Base-by-base conservation (phyloP, 75 land plant genomes). In the Pinus tabuliformis region DNA sequence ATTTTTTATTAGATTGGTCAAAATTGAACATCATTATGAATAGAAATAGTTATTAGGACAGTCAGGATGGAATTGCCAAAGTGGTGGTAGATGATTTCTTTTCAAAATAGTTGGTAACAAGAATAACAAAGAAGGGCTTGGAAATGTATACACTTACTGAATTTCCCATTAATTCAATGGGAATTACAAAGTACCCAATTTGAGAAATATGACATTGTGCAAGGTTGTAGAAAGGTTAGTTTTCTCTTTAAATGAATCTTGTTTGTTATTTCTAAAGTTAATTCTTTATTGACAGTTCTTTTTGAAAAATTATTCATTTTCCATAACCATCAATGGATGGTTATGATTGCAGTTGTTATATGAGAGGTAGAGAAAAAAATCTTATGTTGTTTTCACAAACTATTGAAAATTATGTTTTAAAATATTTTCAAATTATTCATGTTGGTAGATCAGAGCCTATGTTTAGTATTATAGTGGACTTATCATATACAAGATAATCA, bases 321-420 rank as follows among this genome's bases (percentile, higher is more conserved):
- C 59, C 33, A 30, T 63, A 28, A 18, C n/a, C 37, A 8, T 36
- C n/a, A 36, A 20, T 66, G 11, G 37, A 66, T 42, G 17, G 5
- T 63, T 63, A 14, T 66, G 8, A 1, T 66, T 77, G 72, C 86
- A 86, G 85, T 57, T 78, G 39, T 28, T 84, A 77, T 81, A 86
- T 75, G 86, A 87, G 73, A 78, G 85, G 62, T 86, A 82, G 49
- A 78, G 85, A 58, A 60, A 30, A 30, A 22, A 87, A 86, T 73
- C 78, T 89, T 6, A 73, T 79, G 83, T 72, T 76, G 61, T 89
- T 86, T 68, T 36, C 81, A 73, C 84, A 89, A 77, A 63, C 94
- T 42, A 79, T 92, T 39, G 80, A 82, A 70, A 74, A 65, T 88
- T 88, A 76, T 63, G 73, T 75, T 60, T 5, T 22, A 9, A 16